Evolutionary conservation across 345 rosid species (phyloP).

Genomic region (Populus alba): DNA sequence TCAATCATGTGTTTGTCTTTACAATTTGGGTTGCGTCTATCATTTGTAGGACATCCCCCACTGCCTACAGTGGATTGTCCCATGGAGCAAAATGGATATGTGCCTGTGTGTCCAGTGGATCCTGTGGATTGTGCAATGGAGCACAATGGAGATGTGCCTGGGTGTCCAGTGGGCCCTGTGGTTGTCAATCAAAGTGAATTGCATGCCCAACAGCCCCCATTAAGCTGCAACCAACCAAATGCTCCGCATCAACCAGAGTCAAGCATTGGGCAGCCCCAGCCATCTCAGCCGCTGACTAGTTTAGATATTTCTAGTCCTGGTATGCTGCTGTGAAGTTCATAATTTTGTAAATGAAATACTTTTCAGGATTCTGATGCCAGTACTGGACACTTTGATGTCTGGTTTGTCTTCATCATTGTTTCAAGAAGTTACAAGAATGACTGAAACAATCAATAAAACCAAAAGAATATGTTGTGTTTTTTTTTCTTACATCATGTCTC

Average conservation of each 20-base stretch:
- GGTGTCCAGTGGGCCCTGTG: constrained; percentile 12
- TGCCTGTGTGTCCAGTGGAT: constrained; percentile 13
- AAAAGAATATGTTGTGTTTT: no score
- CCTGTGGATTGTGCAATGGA: constrained; percentile 14
- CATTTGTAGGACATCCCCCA: constrained; percentile 5
- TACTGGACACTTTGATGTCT: no score
- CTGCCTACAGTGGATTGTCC: constrained; percentile 11
- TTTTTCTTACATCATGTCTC: no score
- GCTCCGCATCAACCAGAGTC: constrained; percentile 13
- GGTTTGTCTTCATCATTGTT: no score
- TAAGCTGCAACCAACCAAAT: constrained; percentile 11
- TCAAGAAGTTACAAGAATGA: no score
- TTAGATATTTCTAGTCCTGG: constrained; percentile 19
- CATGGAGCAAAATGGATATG: constrained; percentile 9
- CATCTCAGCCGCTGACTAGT: not conserved
- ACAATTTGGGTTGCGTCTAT: not conserved
- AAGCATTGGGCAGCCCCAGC: constrained; percentile 12
- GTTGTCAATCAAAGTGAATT: constrained; percentile 1
- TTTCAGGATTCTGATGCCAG: no score
- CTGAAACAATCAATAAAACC: no score
- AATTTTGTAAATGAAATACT: not conserved
- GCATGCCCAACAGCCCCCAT: constrained; percentile 1
- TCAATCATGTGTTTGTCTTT: not conserved
- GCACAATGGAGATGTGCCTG: constrained; percentile 11
- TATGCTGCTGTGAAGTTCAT: not conserved